phyloP scores from a whole-genome alignment of 1,284 basidiomycete genomes.

The Tilletia walkeri region DNA sequence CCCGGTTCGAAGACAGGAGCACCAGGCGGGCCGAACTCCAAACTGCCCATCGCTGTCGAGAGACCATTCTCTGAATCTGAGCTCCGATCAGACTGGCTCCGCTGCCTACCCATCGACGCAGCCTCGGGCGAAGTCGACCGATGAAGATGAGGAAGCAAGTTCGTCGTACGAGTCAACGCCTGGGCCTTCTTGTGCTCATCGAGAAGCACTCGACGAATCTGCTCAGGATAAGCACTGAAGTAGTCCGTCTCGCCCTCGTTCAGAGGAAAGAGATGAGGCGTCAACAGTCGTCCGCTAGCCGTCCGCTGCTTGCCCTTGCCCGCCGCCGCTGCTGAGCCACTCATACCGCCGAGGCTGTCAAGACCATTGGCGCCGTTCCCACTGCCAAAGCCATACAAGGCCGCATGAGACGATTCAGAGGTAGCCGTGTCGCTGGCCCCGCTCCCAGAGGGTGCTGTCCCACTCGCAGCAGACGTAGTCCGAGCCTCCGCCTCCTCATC shows the following conservation, averaged over 20 bases:
- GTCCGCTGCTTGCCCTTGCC: constrained; percentile 34
- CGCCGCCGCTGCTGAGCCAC: not conserved
- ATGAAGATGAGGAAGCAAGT: not conserved
- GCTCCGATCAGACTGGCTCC: too few relatives aligned
- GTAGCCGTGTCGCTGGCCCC: constrained; percentile 31
- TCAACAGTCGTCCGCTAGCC: constrained; percentile 43
- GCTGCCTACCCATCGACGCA: too few relatives aligned
- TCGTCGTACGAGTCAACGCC: not conserved
- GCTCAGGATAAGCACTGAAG: constrained; percentile 11
- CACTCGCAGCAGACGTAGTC: constrained; percentile 19
- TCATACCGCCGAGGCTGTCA: not conserved
- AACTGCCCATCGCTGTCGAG: too few relatives aligned
- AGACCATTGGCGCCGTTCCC: not conserved
- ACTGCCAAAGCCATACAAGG: not conserved
- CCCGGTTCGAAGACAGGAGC: too few relatives aligned
- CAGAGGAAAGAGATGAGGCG: constrained; percentile 37
- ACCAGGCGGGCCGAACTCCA: not conserved
- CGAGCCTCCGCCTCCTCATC: constrained; percentile 17
- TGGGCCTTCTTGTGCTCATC: not conserved
- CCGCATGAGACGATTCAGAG: constrained; percentile 13
- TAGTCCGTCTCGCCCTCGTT: constrained; percentile 17
- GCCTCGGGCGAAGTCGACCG: not conserved
- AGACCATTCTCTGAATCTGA: too few relatives aligned
- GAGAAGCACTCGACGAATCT: not conserved
- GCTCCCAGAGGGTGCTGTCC: constrained; percentile 44